Evolutionary conservation across 306 rosid genomes (phyloP).

Genomic region (Acacia melanoxylon): DNA sequence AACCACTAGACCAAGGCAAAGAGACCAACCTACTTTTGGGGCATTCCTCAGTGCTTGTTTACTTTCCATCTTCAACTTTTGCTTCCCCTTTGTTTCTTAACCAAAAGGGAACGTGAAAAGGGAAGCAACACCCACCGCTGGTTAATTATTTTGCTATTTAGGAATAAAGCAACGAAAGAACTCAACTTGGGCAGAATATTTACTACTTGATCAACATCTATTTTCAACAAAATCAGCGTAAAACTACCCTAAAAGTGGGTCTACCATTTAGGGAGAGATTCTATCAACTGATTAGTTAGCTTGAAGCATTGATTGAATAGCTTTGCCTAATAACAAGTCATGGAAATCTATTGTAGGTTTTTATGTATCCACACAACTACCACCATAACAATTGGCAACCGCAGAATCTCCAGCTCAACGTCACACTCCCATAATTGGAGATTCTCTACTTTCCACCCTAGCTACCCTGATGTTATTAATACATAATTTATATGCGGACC

Average conservation of each 20-base stretch:
- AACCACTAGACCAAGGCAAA: conserved; percentile 31
- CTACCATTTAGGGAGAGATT: neutral
- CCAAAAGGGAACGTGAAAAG: conserved; percentile 30
- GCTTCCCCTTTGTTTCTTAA: conserved; percentile 21
- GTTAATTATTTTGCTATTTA: neutral
- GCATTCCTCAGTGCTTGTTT: conserved; percentile 29
- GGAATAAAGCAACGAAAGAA: neutral
- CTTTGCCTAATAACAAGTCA: neutral
- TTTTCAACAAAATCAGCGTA: neutral
- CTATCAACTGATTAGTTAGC: neutral
- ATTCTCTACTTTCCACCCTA: conserved; percentile 9
- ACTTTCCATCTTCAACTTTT: conserved; percentile 40
- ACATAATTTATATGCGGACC: neutral
- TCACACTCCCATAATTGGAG: conserved; percentile 10
- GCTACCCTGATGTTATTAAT: neutral
- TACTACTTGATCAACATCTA: neutral
- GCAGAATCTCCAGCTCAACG: conserved; percentile 30
- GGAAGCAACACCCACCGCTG: neutral
- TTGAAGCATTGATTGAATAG: neutral
- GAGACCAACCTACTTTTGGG: conserved; percentile 37
- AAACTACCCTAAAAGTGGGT: conserved; percentile 9
- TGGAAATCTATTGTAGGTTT: neutral
- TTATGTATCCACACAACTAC: neutral
- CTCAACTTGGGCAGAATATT: conserved; percentile 13
- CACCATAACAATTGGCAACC: conserved; percentile 12